Conservation (phyloP, 2,329 filamentous ascomycete species). For the Westerdykella aurantiaca region DNA sequence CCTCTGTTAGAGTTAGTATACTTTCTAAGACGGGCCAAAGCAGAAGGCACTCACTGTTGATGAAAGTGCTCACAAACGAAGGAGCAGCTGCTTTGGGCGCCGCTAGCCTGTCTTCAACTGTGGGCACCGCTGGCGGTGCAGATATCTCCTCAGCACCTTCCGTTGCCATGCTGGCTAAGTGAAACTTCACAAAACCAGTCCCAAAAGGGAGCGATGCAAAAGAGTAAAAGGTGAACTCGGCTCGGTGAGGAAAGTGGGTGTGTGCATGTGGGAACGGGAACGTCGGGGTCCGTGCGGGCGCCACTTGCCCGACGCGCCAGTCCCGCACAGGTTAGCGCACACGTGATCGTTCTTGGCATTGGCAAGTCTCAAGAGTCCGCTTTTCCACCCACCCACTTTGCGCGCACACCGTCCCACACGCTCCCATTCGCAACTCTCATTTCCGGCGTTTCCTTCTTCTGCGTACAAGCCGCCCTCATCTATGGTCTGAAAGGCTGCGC, state of each 20-base stretch:
- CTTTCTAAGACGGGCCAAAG: not conserved
- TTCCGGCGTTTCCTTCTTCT: not conserved
- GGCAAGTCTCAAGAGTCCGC: not conserved
- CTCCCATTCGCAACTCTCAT: not conserved
- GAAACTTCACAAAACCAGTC: no score
- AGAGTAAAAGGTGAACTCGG: no score
- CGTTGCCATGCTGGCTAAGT: no score
- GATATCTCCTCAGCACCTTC: no score
- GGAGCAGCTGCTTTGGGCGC: not conserved
- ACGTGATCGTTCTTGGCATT: not conserved
- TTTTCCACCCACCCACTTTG: slow-evolving; percentile 7
- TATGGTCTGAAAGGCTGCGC: slow-evolving; percentile 19
- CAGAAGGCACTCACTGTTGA: slow-evolving; percentile 2
- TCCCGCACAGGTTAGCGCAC: not conserved
- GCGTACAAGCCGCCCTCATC: slow-evolving; percentile 2
- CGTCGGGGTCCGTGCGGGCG: not conserved
- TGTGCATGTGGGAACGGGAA: not conserved
- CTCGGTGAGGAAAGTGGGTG: not conserved
- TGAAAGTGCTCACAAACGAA: slow-evolving; percentile 4
- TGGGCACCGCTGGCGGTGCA: no score
- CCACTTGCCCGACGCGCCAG: not conserved
- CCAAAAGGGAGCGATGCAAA: no score
- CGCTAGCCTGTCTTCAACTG: not conserved
- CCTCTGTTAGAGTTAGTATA: slow-evolving; percentile 23
- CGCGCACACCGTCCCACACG: not conserved